Evolutionary conservation across 2,329 filamentous ascomycete genomes (phyloP), one percentile per base, ranked within the genome.

Genomic region (Colletotrichum brevisporum): DNA sequence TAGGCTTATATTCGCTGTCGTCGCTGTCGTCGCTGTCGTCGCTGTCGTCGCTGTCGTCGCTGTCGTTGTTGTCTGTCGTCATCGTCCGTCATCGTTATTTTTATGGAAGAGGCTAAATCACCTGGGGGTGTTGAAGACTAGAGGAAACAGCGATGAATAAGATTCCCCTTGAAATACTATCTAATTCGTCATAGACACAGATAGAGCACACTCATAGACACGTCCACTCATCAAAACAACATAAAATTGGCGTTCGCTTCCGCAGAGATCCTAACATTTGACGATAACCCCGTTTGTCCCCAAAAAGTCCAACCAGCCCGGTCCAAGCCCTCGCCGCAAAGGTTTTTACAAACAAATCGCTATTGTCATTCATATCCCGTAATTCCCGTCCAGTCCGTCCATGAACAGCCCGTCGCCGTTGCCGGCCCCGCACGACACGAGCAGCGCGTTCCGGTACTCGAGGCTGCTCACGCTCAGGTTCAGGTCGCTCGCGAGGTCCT

Each of bases 341-440:
- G 13, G 50, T 21, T 48, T 54, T 43, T 50, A 51, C 47, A 60
- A 6, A 31, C 27, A 77, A 79, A 69, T 55, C 43, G 52, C 60
- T 47, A 13, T 36, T 13, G 21, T 55, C n/a, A 4, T 26, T 82
- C 81, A 71, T 77, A 83, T 47, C 76, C 81, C 72, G 16, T 75
- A 77, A 8, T 72, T 75, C 13, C 79, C 81, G 57, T 85, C 84
- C n/a, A 86, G 80, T 4, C 81, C 81, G 21, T 83, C 85, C 68
- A 84, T 66, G 18, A 76, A 71, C 63, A 75, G 78, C 3, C 73
- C 74, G 2, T 75, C 75, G 1, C 57, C 68, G 36, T 60, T 63
- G 1, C 67, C 59, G 2, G 62, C 68, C 45, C 61, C 59, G n/a
- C 66, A 73, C 5, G 48, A 73, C 24, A 73, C 73, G 6, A 78